Conservation (phyloP, 2,329 filamentous ascomycete genomes). For the Diaporthe amygdali region DNA sequence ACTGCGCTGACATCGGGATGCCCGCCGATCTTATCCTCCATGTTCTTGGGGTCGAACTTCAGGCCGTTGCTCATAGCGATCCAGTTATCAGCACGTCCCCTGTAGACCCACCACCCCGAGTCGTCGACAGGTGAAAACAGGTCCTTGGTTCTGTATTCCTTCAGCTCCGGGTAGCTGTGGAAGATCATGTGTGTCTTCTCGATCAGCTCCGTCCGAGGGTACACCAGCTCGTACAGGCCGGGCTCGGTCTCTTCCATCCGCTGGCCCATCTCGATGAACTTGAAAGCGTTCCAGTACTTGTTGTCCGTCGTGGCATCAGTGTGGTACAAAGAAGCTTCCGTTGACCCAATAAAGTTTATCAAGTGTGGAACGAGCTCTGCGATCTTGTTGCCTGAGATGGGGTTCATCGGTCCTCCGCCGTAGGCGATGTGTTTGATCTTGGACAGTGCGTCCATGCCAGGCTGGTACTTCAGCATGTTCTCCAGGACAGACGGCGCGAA, state of each 20-base stretch:
- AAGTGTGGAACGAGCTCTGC: constrained; percentile 25
- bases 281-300: constrained; percentile 32
- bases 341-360: constrained; percentile 27
- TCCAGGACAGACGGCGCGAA: constrained; percentile 28
- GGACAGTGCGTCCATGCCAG: constrained; percentile 23
- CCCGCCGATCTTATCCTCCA: constrained; percentile 29
- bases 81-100: constrained; percentile 37
- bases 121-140: constrained; percentile 36
- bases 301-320: constrained; percentile 21
- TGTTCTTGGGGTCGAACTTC: constrained; percentile 37
- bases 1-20: constrained; percentile 11
- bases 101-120: constrained; percentile 28
- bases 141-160: constrained; percentile 40
- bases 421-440: constrained; percentile 26
- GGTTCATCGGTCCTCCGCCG: constrained; percentile 27
- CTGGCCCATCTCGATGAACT: constrained; percentile 35
- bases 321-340: constrained; percentile 25
- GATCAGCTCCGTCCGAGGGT: constrained; percentile 32
- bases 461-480: constrained; percentile 25
- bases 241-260: constrained; percentile 36
- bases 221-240: constrained; percentile 37
- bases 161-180: constrained; percentile 34
- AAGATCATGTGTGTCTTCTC: constrained; percentile 30
- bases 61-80: constrained; percentile 39
- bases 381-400: constrained; percentile 25